Evolutionary conservation across 2,329 filamentous ascomycete genomes (phyloP), one percentile per base, ranked within the genome.

Genomic region (Chaetoscypha palmicola): DNA sequence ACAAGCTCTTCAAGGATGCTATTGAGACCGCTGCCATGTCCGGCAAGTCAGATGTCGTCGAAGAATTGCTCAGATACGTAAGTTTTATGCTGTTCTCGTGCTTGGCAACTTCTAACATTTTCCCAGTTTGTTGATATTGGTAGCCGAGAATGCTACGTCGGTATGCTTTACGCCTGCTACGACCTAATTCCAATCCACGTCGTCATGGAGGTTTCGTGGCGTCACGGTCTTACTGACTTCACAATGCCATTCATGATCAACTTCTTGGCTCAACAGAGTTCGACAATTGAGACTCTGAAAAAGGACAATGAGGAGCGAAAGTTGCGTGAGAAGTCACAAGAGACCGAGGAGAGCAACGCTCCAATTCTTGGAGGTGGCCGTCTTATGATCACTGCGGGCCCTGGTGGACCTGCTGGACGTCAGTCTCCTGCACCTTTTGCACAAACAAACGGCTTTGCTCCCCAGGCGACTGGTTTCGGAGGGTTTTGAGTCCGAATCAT

Each of bases 221-320:
- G 92, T 58, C 76, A 95, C 63, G 88, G 89, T 48, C 83, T 98
- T 30, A 81, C 83, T 59, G 92, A 98, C 71, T 98, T 95, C 70
- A 94, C 90, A 37, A 98, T 98, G 94, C 92, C 92, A 14, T 98
- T 94, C 74, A 94, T 98, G 88, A 97, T 98, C 77, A 98, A 97
- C 72, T 85, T 94, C 72, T 74, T 98, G 52, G 80, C 83, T 56
- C 89, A 95, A 67, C 90, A 97, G 69, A 89, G 87, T 30, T 81
- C 84, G 55, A 83, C 94, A 45, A 83, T 98, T 55, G 79, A 89
- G 47, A 65, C 74, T 47, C 77, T 98, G 49, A 94, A 94, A 75
- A 86, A 87, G 50, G 94, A 98, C 68, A 98, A 97, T 62, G 94
- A 98, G 67, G 86, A 90, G 62, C 84, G 90, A 60, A 96, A 95